phyloP scores from a whole-genome alignment of 805 yeast genomes.

The Barnettozyma siamensis region DNA sequence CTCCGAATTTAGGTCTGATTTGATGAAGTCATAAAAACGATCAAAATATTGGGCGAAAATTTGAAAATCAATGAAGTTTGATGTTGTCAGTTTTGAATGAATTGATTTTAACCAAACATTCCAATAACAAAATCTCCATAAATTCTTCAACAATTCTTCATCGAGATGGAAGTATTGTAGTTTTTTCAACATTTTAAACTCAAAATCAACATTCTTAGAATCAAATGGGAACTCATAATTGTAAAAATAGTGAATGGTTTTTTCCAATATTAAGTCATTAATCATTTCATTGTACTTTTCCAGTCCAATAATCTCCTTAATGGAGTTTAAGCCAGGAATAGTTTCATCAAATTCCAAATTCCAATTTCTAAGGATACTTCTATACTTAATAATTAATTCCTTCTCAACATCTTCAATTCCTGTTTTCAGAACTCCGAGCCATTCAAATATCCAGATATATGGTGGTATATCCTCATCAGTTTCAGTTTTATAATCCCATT shows the following conservation, averaged over 20 bases:
- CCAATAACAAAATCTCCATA: constrained; percentile 30
- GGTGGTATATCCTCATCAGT: constrained; percentile 12
- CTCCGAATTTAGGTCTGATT: constrained; percentile 6
- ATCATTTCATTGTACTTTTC: constrained; percentile 17
- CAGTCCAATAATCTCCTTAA: constrained; percentile 31
- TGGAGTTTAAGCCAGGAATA: constrained; percentile 23
- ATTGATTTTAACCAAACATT: constrained; percentile 23
- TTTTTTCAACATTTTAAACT: constrained; percentile 14
- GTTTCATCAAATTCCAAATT: constrained; percentile 2
- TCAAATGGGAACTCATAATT: constrained; percentile 8
- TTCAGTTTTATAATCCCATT: constrained; percentile 28
- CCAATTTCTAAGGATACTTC: constrained; percentile 19
- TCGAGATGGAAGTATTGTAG: constrained; percentile 16
- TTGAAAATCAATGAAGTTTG: background rate
- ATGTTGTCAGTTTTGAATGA: constrained; percentile 10
- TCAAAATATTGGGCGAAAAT: constrained; percentile 2
- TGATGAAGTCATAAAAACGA: constrained; percentile 22
- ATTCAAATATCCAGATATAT: constrained; percentile 33
- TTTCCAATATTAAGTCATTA: constrained; percentile 5
- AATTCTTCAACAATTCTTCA: constrained; percentile 13
- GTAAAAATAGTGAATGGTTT: background rate
- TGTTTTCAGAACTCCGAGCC: constrained; percentile 27
- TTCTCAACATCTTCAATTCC: constrained; percentile 15
- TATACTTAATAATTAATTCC: constrained; percentile 22
- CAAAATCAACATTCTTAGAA: constrained; percentile 1